Percentiles rank a stretch among this genome's conserved stretches.
These are phyloP conservation scores for Gigaspora rosea DNA, from an alignment of 192 early-diverging fungal species.

Conservation along the genomic window DNA sequence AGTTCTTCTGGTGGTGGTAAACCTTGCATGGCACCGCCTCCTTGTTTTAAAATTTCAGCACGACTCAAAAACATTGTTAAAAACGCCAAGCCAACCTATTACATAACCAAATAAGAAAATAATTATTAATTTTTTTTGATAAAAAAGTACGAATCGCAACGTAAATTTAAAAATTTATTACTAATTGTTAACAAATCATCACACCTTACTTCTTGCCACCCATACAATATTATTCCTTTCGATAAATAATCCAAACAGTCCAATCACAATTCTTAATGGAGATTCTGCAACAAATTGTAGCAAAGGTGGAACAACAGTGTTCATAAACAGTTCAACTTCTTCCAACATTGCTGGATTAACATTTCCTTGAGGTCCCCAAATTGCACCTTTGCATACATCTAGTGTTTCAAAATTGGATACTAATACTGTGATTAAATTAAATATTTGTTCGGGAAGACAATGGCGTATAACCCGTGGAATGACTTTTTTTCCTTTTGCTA, in stretches of 20 bases:
- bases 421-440: slow-evolving; percentile 76
- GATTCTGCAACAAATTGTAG: slow-evolving; percentile 81
- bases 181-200: neutral
- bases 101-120: neutral
- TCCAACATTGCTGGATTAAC: slow-evolving; percentile 47
- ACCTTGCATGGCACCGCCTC: slow-evolving; percentile 50
- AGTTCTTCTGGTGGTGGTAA: slow-evolving; percentile 51
- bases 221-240: slow-evolving; percentile 88
- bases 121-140: slow-evolving; percentile 2
- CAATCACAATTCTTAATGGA: slow-evolving; percentile 79
- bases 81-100: slow-evolving; percentile 77
- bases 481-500: slow-evolving; percentile 88
- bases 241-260: slow-evolving; percentile 79
- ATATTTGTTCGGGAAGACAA: slow-evolving; percentile 73
- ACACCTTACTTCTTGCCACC: slow-evolving; percentile 76
- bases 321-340: slow-evolving; percentile 85
- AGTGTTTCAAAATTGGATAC: slow-evolving; percentile 74
- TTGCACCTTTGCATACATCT: slow-evolving; percentile 62
- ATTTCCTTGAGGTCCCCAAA: slow-evolving; percentile 38
- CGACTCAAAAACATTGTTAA: slow-evolving; percentile 89
- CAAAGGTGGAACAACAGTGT: slow-evolving; percentile 83
- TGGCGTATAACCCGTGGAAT: slow-evolving; percentile 82
- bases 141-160: neutral
- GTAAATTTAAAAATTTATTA: neutral
- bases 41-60: slow-evolving; percentile 87